A percentile compares a stretch with the other conserved stretches of the same genome.
phyloP scores from a whole-genome alignment of 2,329 filamentous ascomycete genomes.

The Allantophomopsis lycopodina region DNA sequence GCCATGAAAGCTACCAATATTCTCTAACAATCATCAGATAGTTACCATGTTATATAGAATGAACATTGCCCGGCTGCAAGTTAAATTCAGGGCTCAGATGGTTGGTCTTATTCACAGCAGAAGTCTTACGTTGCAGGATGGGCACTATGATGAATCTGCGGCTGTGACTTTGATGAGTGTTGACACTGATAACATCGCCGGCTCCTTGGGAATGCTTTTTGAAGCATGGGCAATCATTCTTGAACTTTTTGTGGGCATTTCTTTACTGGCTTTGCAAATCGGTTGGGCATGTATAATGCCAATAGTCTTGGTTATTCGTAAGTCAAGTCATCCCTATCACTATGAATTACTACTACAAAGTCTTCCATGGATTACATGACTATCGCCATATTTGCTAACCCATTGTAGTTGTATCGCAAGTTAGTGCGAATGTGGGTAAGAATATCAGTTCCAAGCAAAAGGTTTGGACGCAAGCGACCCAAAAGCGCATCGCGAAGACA shows the following conservation, averaged over 20 bases:
- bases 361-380: too few relatives aligned
- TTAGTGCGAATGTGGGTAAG: too few relatives aligned
- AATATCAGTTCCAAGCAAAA: too few relatives aligned
- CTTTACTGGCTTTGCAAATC: conserved; percentile 23
- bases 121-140: conserved; percentile 6
- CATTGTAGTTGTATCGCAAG: too few relatives aligned
- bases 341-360: too few relatives aligned
- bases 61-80: conserved; percentile 4
- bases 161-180: conserved; percentile 30
- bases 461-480: too few relatives aligned
- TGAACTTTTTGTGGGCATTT: conserved; percentile 25
- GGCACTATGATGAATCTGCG: conserved; percentile 17
- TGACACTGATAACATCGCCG: conserved; percentile 22
- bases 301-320: conserved; percentile 2
- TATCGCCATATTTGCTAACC: too few relatives aligned
- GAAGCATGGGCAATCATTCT: conserved; percentile 24
- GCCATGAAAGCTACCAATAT: too few relatives aligned
- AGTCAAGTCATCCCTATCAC: too few relatives aligned
- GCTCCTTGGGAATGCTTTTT: conserved; percentile 2
- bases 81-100: conserved; percentile 6
- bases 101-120: conserved; percentile 8
- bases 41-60: conserved; percentile 3
- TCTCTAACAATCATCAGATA: background rate
- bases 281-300: conserved; percentile 28
- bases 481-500: too few relatives aligned